Conservation (phyloP, 1,284 basidiomycete species). For the Ceraceosorus guamensis region DNA sequence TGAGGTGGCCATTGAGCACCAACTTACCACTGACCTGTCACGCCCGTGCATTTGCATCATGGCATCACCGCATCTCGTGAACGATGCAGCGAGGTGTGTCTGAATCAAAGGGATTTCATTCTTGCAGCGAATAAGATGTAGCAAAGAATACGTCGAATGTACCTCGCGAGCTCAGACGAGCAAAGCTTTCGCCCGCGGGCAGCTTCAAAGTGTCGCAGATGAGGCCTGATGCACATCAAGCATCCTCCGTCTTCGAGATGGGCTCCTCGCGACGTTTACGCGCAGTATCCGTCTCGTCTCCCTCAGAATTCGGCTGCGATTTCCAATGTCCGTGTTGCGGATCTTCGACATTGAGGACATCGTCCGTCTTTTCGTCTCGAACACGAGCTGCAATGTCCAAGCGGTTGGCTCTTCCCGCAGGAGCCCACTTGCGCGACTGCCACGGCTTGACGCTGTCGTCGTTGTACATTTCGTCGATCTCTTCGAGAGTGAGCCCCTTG, state of each 20-base stretch:
- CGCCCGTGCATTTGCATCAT: too few relatives aligned
- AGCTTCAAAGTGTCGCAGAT: too few relatives aligned
- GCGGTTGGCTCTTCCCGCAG: slow-evolving; percentile 35
- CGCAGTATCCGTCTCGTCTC: slow-evolving; percentile 9
- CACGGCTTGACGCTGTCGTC: slow-evolving; percentile 63
- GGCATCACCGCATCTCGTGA: too few relatives aligned
- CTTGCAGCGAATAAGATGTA: too few relatives aligned
- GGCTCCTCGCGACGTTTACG: slow-evolving; percentile 6
- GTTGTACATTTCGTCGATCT: slow-evolving; percentile 69
- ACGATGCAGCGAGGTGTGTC: too few relatives aligned
- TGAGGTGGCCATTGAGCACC: too few relatives aligned
- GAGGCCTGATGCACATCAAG: not conserved
- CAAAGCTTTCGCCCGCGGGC: too few relatives aligned
- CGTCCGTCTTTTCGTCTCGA: slow-evolving; percentile 13
- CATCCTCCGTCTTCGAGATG: not conserved
- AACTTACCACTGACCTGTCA: too few relatives aligned
- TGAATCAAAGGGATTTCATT: too few relatives aligned
- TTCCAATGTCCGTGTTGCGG: slow-evolving; percentile 4
- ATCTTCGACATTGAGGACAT: slow-evolving; percentile 5
- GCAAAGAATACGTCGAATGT: too few relatives aligned
- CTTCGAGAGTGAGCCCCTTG: slow-evolving; percentile 62
- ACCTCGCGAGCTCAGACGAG: too few relatives aligned
- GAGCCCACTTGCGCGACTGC: slow-evolving; percentile 55
- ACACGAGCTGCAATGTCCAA: slow-evolving; percentile 15
- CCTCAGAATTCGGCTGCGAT: slow-evolving; percentile 9